Evolutionary conservation across 495 filamentous ascomycete genomes (phyloP).

Genomic region (Podospora anserina): DNA sequence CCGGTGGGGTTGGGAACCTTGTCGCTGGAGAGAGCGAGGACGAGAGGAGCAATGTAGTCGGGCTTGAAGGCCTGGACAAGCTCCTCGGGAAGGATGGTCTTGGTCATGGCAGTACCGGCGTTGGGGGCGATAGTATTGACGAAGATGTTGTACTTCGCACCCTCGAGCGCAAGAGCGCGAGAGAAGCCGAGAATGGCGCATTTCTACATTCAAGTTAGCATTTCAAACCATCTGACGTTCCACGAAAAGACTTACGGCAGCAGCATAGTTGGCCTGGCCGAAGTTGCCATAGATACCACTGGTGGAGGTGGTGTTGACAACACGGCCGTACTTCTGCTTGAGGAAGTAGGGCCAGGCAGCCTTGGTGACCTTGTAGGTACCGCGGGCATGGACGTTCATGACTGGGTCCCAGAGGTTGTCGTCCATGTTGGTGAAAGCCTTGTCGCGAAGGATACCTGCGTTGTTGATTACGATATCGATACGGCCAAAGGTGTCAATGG

Average conservation of each 20-base stretch:
- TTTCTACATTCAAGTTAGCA: constrained; percentile 53
- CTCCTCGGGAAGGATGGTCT: constrained; percentile 93
- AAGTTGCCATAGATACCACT: constrained; percentile 99
- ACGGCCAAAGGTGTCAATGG: constrained; percentile 90
- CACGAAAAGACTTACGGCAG: constrained; percentile 59
- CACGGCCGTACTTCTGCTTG: constrained; percentile 97
- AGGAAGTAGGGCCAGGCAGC: constrained; percentile 97
- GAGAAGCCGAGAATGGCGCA: constrained; percentile 93
- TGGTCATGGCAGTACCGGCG: constrained; percentile 93
- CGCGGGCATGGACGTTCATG: constrained; percentile 85
- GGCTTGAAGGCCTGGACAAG: constrained; percentile 99
- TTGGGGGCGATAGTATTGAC: constrained; percentile 99
- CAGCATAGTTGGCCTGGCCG: constrained; percentile 95
- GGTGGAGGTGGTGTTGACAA: constrained; percentile 94
- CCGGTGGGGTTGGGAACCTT: constrained; percentile 82
- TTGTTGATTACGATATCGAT: constrained; percentile 97
- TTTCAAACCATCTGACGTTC: not conserved
- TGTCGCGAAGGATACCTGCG: constrained; percentile 94
- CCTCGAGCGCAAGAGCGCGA: constrained; percentile 87
- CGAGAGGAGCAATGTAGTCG: constrained; percentile 93
- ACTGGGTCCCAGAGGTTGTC: constrained; percentile 92
- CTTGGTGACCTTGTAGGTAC: constrained; percentile 96
- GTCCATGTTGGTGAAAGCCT: constrained; percentile 97
- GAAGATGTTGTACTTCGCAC: constrained; percentile 95
- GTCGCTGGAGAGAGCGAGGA: constrained; percentile 85